A percentile compares a stretch with the other conserved stretches of the same genome.
Evolutionary conservation across 208 protist genomes (phyloP).

Genomic region (Zelonia costaricensis): DNA sequence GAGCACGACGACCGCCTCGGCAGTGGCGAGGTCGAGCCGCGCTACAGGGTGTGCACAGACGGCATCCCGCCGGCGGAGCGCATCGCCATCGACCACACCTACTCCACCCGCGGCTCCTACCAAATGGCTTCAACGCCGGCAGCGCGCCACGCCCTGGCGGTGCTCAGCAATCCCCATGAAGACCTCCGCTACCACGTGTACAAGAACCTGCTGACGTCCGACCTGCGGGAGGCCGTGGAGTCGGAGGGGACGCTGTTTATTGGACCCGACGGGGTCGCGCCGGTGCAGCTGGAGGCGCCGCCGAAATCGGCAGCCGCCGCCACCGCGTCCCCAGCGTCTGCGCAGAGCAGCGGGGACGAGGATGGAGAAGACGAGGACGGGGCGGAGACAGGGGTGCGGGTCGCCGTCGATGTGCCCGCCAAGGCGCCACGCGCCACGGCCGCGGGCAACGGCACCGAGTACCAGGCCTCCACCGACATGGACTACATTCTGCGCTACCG

Average conservation of each 20-base stretch:
- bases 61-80: slow-evolving; percentile 34
- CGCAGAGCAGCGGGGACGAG: background rate
- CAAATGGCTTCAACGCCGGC: slow-evolving; percentile 4
- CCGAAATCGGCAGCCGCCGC: background rate
- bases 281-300: background rate
- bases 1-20: background rate
- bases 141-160: background rate
- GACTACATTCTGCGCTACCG: slow-evolving; percentile 32
- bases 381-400: background rate
- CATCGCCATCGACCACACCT: slow-evolving; percentile 55
- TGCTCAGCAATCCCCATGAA: slow-evolving; percentile 25
- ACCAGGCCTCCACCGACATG: slow-evolving; percentile 13
- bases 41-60: slow-evolving; percentile 21
- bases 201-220: slow-evolving; percentile 32
- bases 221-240: slow-evolving; percentile 25
- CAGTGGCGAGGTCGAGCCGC: background rate
- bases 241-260: slow-evolving; percentile 17
- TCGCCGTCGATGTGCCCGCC: background rate
- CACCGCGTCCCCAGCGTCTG: background rate
- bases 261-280: slow-evolving; percentile 7
- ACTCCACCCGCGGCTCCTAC: slow-evolving; percentile 41
- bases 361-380: slow-evolving; percentile 5
- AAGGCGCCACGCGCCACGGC: background rate
- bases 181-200: slow-evolving; percentile 50
- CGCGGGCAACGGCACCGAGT: background rate